phyloP scores from a whole-genome alignment of 441 rosid genomes.

The Pelargonium fulgidum region DNA sequence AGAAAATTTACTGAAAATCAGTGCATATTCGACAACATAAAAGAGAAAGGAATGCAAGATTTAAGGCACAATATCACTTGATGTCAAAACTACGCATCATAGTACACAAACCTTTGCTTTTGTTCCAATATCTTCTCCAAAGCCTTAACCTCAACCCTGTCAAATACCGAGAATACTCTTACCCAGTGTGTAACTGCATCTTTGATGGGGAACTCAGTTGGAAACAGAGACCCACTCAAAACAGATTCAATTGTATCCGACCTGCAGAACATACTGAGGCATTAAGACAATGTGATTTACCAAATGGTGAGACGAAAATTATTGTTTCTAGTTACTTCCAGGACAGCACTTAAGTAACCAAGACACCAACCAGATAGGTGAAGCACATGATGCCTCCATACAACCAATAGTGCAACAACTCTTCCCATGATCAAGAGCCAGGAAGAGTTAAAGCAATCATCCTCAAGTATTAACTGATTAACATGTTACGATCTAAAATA shows the following conservation, averaged over 20 bases:
- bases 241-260: conserved; percentile 81
- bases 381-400: background rate
- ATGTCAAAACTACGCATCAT: conserved; percentile 25
- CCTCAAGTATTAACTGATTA: background rate
- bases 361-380: background rate
- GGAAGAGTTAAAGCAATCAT: background rate
- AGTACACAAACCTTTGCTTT: conserved; percentile 68
- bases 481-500: background rate
- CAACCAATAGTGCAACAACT: background rate
- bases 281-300: conserved; percentile 16
- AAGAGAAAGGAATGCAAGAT: conserved; percentile 16
- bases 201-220: conserved; percentile 51
- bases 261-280: conserved; percentile 51
- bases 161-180: conserved; percentile 68
- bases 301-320: background rate
- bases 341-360: background rate
- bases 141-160: conserved; percentile 86
- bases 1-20: conserved; percentile 37
- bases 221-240: conserved; percentile 65
- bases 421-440: background rate
- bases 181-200: conserved; percentile 75
- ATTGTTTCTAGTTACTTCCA: background rate
- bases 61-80: conserved; percentile 19
- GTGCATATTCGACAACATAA: conserved; percentile 30
- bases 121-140: conserved; percentile 93